A percentile compares a stretch with the other conserved stretches of the same genome.
Evolutionary conservation across 805 yeast genomes (phyloP).

Genomic region (Zygosaccharomyces siamensis): DNA sequence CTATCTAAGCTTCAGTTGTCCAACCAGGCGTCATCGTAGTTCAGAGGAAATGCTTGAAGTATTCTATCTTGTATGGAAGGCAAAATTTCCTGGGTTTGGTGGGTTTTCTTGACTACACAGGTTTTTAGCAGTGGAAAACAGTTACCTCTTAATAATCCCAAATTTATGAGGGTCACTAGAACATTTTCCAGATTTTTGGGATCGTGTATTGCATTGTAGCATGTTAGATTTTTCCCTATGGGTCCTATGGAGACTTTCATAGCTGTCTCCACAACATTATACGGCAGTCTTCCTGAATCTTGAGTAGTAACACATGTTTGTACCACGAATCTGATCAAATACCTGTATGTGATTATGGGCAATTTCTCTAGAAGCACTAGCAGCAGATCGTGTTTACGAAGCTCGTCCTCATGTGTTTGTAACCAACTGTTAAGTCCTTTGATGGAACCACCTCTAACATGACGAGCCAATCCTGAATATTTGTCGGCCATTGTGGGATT

Average conservation of each 20-base stretch:
- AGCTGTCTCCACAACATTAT: slow-evolving; percentile 19
- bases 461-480: slow-evolving; percentile 38
- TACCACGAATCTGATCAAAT: slow-evolving; percentile 27
- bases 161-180: slow-evolving; percentile 29
- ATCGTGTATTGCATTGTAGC: slow-evolving; percentile 25
- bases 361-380: slow-evolving; percentile 41
- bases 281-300: slow-evolving; percentile 27
- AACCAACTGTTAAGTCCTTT: slow-evolving; percentile 32
- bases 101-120: slow-evolving; percentile 31
- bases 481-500: slow-evolving; percentile 30
- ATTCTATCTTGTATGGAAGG: slow-evolving; percentile 30
- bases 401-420: slow-evolving; percentile 30
- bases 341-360: slow-evolving; percentile 41
- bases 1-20: slow-evolving; percentile 9
- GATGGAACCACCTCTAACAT: slow-evolving; percentile 43
- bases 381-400: slow-evolving; percentile 34
- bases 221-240: slow-evolving; percentile 6
- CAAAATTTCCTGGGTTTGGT: slow-evolving; percentile 23
- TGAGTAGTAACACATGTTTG: slow-evolving; percentile 17
- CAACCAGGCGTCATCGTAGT: slow-evolving; percentile 32
- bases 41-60: slow-evolving; percentile 25
- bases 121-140: slow-evolving; percentile 30
- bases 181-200: slow-evolving; percentile 27
- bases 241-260: slow-evolving; percentile 21
- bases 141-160: slow-evolving; percentile 32